Base-by-base conservation (phyloP, 139 green algal genomes). In the Mesotaenium endlicherianum region DNA sequence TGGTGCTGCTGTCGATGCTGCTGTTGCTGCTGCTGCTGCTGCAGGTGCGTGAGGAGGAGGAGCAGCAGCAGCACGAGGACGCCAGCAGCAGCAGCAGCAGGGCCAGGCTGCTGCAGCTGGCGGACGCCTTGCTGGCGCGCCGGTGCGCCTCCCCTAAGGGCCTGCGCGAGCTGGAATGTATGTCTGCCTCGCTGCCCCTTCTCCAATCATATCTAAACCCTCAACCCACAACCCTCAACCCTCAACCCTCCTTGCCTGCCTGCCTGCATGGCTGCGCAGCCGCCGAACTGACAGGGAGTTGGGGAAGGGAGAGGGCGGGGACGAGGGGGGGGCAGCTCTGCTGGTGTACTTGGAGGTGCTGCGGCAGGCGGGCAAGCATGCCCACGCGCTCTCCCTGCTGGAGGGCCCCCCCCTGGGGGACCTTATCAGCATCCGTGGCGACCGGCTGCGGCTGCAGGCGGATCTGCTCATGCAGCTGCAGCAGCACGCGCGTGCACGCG, bases 261-360 rank as follows among this genome's bases (percentile, higher is more conserved):
- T 20, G 20, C 26, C 20, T 64, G 20, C 20, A 26, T 20, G 50
- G 50, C 20, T 64, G 50, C 20, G 50, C 50, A 34, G 20, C 20
- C 20, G 20, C 26, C 50, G 26, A 26, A 64, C 26, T 34, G 26
- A 26, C 26, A 64, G 50, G 26, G 50, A 64, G 50, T 64, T 64
- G 20, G 50, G 50, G 50, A 64, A 64, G 26, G 26, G 50, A 64
- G 20, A 64, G 26, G 26, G 50, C 50, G 20, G 50, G 36, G 64
- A 74, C 11, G 14, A 40, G 31, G 64, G 70, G 47, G 70, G 70
- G 47, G 34, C 71, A 84, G 71, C 80, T 36, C 41, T 86, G 80
- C 80, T 86, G 31, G 45, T 86, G 17, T 86, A 74, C 77, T 20
- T 86, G 34, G 6, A 75, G 5, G 77, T 86, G 6, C 44, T 86